These are phyloP conservation scores for Allium fistulosum DNA, from an alignment of 106 monocot species.

Conservation along the genomic window DNA sequence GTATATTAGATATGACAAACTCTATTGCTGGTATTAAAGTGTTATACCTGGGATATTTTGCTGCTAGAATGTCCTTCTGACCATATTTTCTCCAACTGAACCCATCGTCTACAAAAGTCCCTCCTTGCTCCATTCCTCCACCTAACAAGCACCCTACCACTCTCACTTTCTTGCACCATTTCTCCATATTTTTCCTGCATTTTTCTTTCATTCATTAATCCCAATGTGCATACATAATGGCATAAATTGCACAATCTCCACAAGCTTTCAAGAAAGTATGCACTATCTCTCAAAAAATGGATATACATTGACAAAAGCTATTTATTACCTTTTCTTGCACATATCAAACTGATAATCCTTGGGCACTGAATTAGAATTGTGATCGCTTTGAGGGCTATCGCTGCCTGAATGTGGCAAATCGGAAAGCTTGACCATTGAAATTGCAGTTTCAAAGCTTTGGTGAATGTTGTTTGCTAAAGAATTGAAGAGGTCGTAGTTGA, in stretches of 20 bases:
- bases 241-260: too few species aligned
- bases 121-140: neutral
- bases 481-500: conserved; percentile 7
- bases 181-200: conserved; percentile 23
- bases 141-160: neutral
- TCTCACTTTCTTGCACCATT: conserved; percentile 22
- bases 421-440: conserved; percentile 14
- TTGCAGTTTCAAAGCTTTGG: conserved; percentile 11
- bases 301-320: neutral
- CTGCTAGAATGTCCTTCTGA: conserved; percentile 14
- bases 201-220: too few species aligned
- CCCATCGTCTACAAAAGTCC: conserved; percentile 4
- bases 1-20: neutral
- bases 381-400: conserved; percentile 22
- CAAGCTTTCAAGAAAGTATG: too few species aligned
- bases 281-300: too few species aligned
- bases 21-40: too few species aligned
- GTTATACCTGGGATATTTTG: conserved; percentile 14
- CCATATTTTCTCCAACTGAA: conserved; percentile 20
- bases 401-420: conserved; percentile 19
- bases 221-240: too few species aligned
- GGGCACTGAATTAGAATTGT: conserved; percentile 5
- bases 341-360: conserved; percentile 20
- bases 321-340: conserved; percentile 52
- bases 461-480: conserved; percentile 8